Conservation (phyloP, 2,329 filamentous ascomycete species). For the Allantophomopsis cytisporea region DNA sequence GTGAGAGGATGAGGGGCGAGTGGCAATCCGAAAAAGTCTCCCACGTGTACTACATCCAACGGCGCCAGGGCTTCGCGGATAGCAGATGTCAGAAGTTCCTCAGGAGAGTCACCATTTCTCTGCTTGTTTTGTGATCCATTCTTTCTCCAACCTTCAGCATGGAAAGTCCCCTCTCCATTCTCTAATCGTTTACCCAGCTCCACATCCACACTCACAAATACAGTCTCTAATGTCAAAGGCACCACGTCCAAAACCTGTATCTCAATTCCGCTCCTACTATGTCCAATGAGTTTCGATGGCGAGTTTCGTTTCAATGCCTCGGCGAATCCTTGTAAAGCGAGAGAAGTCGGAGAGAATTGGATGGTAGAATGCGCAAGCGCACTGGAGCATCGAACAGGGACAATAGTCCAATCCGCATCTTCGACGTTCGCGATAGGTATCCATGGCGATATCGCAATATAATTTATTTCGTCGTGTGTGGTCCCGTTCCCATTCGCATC, state of each 20-base stretch:
- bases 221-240: conserved; percentile 66
- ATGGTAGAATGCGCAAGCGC: conserved; percentile 64
- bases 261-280: conserved; percentile 67
- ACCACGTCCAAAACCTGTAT: conserved; percentile 71
- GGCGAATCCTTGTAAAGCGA: conserved; percentile 68
- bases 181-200: conserved; percentile 69
- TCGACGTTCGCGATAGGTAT: conserved; percentile 40
- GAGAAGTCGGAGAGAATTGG: conserved; percentile 60
- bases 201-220: conserved; percentile 77
- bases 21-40: conserved; percentile 66
- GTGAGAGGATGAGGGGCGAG: conserved; percentile 77
- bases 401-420: conserved; percentile 68
- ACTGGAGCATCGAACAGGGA: conserved; percentile 55
- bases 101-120: conserved; percentile 16
- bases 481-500: conserved; percentile 10
- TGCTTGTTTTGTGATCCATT: conserved; percentile 21
- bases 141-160: conserved; percentile 41
- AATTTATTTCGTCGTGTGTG: conserved; percentile 27
- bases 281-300: conserved; percentile 59
- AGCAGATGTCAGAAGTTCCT: conserved; percentile 47
- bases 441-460: conserved; percentile 67
- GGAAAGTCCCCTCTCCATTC: conserved; percentile 73
- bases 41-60: conserved; percentile 67
- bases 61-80: conserved; percentile 63
- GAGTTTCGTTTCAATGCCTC: conserved; percentile 58